Percentiles rank a stretch among this genome's conserved stretches.
phyloP scores from a whole-genome alignment of 1,284 basidiomycete species.

The Boletellus deceptivus region DNA sequence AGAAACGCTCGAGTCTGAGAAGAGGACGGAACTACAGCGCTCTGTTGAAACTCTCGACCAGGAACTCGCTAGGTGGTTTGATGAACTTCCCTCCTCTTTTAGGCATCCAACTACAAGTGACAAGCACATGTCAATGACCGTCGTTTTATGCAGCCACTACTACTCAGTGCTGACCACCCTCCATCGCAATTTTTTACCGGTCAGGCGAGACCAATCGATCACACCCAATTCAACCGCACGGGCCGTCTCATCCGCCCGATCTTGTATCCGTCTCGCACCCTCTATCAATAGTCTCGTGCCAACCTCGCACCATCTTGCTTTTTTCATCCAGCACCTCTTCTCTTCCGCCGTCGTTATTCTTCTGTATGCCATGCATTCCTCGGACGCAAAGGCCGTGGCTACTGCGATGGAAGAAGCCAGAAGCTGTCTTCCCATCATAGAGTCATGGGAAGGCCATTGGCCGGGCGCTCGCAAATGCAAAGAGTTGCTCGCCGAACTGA shows the following conservation, averaged over 20 bases:
- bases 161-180: constrained; percentile 86
- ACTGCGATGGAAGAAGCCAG: constrained; percentile 82
- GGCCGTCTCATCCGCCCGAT: constrained; percentile 74
- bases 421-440: constrained; percentile 67
- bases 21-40: constrained; percentile 67
- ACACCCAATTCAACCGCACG: constrained; percentile 70
- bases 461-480: constrained; percentile 86
- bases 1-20: constrained; percentile 70
- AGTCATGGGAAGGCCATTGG: constrained; percentile 85
- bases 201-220: constrained; percentile 64
- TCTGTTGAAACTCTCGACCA: constrained; percentile 76
- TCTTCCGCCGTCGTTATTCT: constrained; percentile 87
- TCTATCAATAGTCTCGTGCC: constrained; percentile 84
- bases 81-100: constrained; percentile 69
- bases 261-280: constrained; percentile 81
- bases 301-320: constrained; percentile 84
- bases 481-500: constrained; percentile 68
- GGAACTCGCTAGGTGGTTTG: constrained; percentile 78
- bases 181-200: constrained; percentile 83
- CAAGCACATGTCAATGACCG: constrained; percentile 80
- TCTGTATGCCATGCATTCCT: constrained; percentile 82
- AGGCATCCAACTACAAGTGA: constrained; percentile 70
- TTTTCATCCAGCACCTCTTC: constrained; percentile 90
- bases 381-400: constrained; percentile 63
- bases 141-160: constrained; percentile 87